A percentile compares a stretch with the other conserved stretches of the same genome.
Evolutionary conservation across 257 asterid genomes (phyloP).

Genomic region (Solanum ossicruentum): DNA sequence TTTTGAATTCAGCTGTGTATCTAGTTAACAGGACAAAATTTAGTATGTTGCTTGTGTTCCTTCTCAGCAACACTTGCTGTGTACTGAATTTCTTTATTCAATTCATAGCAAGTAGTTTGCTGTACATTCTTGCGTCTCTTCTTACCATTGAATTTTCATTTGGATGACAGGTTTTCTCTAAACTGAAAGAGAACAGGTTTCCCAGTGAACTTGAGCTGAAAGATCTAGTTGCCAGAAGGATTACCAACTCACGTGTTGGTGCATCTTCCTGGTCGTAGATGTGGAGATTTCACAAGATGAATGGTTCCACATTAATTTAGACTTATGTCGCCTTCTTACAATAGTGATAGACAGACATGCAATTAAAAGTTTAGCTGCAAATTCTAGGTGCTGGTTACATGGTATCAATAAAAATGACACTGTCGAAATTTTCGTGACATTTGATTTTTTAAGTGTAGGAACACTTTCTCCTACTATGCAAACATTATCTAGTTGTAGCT

Average conservation of each 20-base stretch:
- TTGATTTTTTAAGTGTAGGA: neutral
- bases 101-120: neutral
- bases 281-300: neutral
- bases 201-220: slow-evolving; percentile 94
- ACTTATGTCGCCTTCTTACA: neutral
- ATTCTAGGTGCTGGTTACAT: neutral
- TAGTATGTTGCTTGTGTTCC: neutral
- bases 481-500: neutral
- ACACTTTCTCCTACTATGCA: neutral
- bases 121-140: neutral
- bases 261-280: slow-evolving; percentile 29
- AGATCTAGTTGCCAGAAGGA: slow-evolving; percentile 54
- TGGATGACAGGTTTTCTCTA: slow-evolving; percentile 60
- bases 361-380: neutral
- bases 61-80: neutral
- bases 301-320: neutral
- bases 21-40: neutral
- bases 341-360: neutral
- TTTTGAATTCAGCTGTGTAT: neutral
- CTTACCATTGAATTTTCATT: neutral
- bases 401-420: neutral
- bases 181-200: slow-evolving; percentile 63
- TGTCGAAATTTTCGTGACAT: neutral
- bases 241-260: slow-evolving; percentile 42
- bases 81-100: neutral